Conservation (phyloP, 257 asterid species). For the Nicotiana noctiflora region DNA sequence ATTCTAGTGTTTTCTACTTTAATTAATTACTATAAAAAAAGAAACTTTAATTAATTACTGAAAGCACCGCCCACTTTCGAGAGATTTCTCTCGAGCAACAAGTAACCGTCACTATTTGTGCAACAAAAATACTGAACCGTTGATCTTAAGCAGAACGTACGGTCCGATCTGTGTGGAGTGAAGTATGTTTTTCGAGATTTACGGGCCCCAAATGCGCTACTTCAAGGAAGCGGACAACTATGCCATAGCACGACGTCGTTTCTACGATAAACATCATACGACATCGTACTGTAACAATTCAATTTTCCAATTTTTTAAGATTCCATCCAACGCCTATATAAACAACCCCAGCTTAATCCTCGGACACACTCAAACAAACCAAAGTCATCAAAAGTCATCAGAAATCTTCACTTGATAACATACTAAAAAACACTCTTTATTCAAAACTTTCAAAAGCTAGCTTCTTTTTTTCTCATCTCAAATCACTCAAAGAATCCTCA, state of each 20-base stretch:
- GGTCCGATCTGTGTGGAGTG: neutral
- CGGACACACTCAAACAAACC: neutral
- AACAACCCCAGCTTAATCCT: neutral
- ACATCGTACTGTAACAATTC: neutral
- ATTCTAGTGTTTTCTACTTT: neutral
- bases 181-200: neutral
- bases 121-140: neutral
- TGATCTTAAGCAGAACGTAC: neutral
- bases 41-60: neutral
- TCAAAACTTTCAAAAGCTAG: neutral
- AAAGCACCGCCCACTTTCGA: neutral
- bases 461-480: neutral
- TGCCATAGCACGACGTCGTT: too few species aligned
- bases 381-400: neutral
- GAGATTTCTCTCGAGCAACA: neutral
- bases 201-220: neutral
- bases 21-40: neutral
- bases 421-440: neutral
- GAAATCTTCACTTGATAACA: neutral
- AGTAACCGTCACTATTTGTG: neutral
- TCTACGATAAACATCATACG: neutral
- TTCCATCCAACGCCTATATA: neutral
- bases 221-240: neutral
- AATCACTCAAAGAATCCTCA: neutral
- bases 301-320: neutral